Evolutionary conservation across 1,284 basidiomycete genomes (phyloP).

Genomic region (Microbotryum saponariae): DNA sequence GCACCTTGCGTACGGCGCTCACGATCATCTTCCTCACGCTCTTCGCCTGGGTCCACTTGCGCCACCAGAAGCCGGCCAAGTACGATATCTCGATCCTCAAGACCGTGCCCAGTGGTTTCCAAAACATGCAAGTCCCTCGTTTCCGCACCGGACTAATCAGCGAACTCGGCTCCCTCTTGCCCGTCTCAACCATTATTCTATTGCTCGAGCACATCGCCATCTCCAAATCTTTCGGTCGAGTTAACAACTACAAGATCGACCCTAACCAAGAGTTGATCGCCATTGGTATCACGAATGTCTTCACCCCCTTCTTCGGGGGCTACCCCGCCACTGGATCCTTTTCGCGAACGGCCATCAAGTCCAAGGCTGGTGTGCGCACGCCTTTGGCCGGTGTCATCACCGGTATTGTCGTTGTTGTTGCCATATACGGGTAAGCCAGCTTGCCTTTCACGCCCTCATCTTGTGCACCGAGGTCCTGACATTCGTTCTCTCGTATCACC

Average conservation of each 20-base stretch:
- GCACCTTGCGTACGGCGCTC: slow-evolving; percentile 75
- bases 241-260: slow-evolving; percentile 96
- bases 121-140: slow-evolving; percentile 61
- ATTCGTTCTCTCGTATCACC: background rate
- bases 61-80: slow-evolving; percentile 52
- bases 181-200: slow-evolving; percentile 86
- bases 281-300: slow-evolving; percentile 73
- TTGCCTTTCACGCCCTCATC: background rate
- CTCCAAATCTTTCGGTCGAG: slow-evolving; percentile 73
- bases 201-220: slow-evolving; percentile 96
- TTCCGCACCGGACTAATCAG: slow-evolving; percentile 53
- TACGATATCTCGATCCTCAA: slow-evolving; percentile 81
- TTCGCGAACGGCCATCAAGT: slow-evolving; percentile 90
- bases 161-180: slow-evolving; percentile 68
- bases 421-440: slow-evolving; percentile 71
- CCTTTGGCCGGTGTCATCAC: slow-evolving; percentile 83
- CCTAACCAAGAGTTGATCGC: slow-evolving; percentile 96
- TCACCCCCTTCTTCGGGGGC: slow-evolving; percentile 46
- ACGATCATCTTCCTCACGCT: slow-evolving; percentile 77
- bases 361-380: slow-evolving; percentile 92
- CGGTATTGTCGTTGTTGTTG: slow-evolving; percentile 81
- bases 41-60: slow-evolving; percentile 72
- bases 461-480: background rate
- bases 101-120: slow-evolving; percentile 57
- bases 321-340: slow-evolving; percentile 98